Evolutionary conservation across 768 basidiomycete species (phyloP).

Genomic region (Lactarius hengduanensis): DNA sequence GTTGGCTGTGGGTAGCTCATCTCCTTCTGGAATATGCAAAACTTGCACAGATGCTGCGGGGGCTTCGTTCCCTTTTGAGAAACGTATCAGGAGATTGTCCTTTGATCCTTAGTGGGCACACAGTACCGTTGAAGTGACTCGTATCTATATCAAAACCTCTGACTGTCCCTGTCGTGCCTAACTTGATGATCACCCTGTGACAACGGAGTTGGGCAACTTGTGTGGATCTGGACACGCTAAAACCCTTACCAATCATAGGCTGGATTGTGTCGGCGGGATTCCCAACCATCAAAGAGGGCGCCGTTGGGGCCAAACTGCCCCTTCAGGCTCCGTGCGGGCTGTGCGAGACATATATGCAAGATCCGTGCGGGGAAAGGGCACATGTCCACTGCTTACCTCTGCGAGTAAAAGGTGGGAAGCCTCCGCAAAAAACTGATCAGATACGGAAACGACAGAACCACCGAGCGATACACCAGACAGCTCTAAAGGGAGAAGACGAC

Average conservation of each 20-base stretch:
- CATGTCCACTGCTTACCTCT: constrained; percentile 50
- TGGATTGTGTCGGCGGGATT: constrained; percentile 85
- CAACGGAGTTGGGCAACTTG: not conserved
- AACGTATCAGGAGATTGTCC: not conserved
- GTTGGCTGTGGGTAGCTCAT: constrained; percentile 41
- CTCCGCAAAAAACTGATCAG: constrained; percentile 96
- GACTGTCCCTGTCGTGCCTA: constrained; percentile 74
- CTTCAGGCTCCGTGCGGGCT: constrained; percentile 87
- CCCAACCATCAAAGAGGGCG: constrained; percentile 94
- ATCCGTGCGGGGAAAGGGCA: not conserved
- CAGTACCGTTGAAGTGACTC: constrained; percentile 81
- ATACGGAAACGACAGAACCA: constrained; percentile 68
- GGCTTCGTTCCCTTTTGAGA: constrained; percentile 74
- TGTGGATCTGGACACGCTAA: not conserved
- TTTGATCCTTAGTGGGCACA: constrained; percentile 13
- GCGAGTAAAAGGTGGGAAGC: constrained; percentile 80
- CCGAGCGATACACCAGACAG: constrained; percentile 86
- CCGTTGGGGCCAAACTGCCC: constrained; percentile 98
- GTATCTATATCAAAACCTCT: constrained; percentile 93
- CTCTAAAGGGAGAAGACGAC: constrained; percentile 50
- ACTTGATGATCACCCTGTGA: constrained; percentile 81
- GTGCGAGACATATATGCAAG: not conserved
- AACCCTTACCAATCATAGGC: constrained; percentile 74
- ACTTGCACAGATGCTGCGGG: constrained; percentile 78
- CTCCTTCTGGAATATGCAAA: constrained; percentile 44